Percentiles rank a stretch among this genome's conserved stretches.
These are phyloP conservation scores for Penicillium flavigenum DNA, from an alignment of 495 filamentous ascomycete genomes.

Conservation along the genomic window DNA sequence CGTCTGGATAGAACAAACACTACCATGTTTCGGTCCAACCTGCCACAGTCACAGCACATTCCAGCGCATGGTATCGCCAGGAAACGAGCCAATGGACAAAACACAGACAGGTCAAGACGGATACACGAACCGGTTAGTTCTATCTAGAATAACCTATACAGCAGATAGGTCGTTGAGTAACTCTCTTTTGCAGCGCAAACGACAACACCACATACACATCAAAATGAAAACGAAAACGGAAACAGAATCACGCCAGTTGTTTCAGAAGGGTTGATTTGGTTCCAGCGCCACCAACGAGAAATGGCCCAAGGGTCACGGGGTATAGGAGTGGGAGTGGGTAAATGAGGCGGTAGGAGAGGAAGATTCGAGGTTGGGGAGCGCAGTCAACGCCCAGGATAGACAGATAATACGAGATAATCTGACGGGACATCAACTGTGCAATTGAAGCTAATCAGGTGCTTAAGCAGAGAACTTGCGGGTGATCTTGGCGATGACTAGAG, in stretches of 20 bases:
- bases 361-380: neutral
- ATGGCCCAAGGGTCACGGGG: conserved; percentile 28
- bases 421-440: conserved; percentile 7
- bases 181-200: conserved; percentile 27
- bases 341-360: conserved; percentile 11
- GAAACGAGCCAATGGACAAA: neutral
- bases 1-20: conserved; percentile 4
- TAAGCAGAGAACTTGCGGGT: conserved; percentile 79
- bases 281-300: conserved; percentile 19
- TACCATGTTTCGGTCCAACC: neutral
- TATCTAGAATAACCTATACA: conserved; percentile 35
- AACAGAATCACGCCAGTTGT: conserved; percentile 24
- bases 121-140: neutral
- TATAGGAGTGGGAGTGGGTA: conserved; percentile 26
- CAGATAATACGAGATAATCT: neutral
- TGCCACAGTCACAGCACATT: neutral
- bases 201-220: conserved; percentile 31
- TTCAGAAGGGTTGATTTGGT: conserved; percentile 19
- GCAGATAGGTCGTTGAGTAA: conserved; percentile 40
- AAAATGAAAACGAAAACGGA: conserved; percentile 29
- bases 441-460: conserved; percentile 16
- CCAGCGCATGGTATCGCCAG: conserved; percentile 13
- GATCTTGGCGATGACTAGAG: conserved; percentile 90
- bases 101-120: conserved; percentile 4
- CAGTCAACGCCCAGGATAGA: conserved; percentile 9